phyloP scores from a whole-genome alignment of 371 early-diverging fungal species.

The Syncephalastrum racemosum region DNA sequence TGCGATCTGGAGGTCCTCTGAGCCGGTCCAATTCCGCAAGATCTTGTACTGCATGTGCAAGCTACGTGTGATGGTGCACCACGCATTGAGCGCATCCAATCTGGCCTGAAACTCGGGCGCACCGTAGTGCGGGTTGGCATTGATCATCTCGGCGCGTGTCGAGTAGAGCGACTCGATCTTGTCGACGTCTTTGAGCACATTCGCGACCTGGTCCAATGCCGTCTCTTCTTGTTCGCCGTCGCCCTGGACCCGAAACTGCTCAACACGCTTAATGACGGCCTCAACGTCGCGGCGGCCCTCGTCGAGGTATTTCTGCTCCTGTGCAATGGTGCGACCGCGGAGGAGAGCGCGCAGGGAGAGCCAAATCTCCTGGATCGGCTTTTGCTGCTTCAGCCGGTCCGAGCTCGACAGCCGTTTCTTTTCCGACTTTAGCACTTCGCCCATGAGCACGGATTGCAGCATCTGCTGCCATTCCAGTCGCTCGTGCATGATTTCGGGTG shows the following conservation, averaged over 20 bases:
- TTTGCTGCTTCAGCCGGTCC: constrained; percentile 49
- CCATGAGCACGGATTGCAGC: constrained; percentile 81
- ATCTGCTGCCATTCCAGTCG: constrained; percentile 84
- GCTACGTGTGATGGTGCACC: constrained; percentile 73
- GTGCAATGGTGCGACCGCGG: constrained; percentile 58
- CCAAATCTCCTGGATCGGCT: constrained; percentile 74
- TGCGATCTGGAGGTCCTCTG: constrained; percentile 66
- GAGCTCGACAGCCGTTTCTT: constrained; percentile 68
- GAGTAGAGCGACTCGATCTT: constrained; percentile 78
- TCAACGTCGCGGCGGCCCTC: constrained; percentile 67
- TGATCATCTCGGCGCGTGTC: constrained; percentile 62
- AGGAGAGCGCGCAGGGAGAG: constrained; percentile 68
- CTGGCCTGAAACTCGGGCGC: constrained; percentile 67
- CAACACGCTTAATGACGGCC: constrained; percentile 60
- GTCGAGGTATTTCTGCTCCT: constrained; percentile 71
- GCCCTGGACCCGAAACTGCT: constrained; percentile 60
- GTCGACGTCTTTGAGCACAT: constrained; percentile 72
- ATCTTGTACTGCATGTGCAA: constrained; percentile 73
- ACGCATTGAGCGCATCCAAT: constrained; percentile 75
- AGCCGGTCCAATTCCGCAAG: constrained; percentile 83
- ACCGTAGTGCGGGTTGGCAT: constrained; percentile 72
- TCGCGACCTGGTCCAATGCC: constrained; percentile 64
- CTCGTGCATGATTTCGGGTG: constrained; percentile 63
- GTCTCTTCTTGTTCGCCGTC: constrained; percentile 25
- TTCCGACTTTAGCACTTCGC: constrained; percentile 86